A percentile compares a stretch with the other conserved stretches of the same genome.
These are phyloP conservation scores for Microbotryomycetes sp. DNA, from an alignment of 1,284 basidiomycete species.

Conservation along the genomic window DNA sequence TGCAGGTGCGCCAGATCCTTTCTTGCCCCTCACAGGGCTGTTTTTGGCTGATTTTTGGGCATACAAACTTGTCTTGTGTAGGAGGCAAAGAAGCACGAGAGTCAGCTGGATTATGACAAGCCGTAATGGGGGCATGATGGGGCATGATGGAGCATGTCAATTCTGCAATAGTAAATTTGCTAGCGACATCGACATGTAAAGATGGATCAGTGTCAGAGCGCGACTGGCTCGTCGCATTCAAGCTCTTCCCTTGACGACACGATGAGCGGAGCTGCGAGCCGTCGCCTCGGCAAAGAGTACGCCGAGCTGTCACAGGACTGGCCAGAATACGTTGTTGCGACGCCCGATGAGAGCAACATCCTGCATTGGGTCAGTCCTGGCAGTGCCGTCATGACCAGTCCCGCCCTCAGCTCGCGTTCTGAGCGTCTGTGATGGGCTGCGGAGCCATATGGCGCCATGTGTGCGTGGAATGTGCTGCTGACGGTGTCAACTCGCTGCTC, in stretches of 20 bases:
- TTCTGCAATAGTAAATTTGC: no score
- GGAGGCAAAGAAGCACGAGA: constrained; percentile 41
- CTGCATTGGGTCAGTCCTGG: constrained; percentile 29
- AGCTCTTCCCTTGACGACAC: background rate
- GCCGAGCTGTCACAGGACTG: constrained; percentile 23
- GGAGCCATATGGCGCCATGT: no score
- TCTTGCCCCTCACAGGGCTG: background rate
- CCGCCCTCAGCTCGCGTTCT: no score
- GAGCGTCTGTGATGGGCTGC: no score
- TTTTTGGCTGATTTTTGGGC: background rate
- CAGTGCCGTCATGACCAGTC: background rate
- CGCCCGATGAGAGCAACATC: constrained; percentile 27
- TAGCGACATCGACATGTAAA: no score
- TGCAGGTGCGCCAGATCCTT: constrained; percentile 54
- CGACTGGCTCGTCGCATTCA: background rate
- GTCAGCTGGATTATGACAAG: constrained; percentile 5
- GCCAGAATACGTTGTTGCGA: constrained; percentile 13
- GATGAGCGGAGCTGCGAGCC: constrained; percentile 13
- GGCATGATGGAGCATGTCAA: background rate
- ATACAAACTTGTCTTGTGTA: constrained; percentile 6
- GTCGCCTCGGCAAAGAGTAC: constrained; percentile 27
- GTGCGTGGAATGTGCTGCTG: background rate
- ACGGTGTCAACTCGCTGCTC: background rate
- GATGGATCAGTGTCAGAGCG: no score
- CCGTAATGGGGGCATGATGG: no score